These are phyloP conservation scores for Nannizziopsis arthrosporioides DNA, from an alignment of 2,329 filamentous ascomycete species.

Conservation along the genomic window DNA sequence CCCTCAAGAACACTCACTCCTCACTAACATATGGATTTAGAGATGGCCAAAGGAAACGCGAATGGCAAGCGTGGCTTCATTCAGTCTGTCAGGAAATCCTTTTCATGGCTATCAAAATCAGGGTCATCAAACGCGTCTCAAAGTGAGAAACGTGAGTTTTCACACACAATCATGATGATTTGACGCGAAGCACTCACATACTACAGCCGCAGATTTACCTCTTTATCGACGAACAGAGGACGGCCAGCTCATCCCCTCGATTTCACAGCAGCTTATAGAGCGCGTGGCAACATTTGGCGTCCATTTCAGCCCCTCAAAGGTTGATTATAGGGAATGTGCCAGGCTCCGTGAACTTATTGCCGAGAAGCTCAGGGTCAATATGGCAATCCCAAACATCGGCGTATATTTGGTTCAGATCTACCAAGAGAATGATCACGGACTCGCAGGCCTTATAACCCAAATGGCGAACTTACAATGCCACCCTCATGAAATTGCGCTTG, in stretches of 20 bases:
- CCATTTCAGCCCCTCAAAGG: neutral
- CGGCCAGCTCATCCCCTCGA: neutral
- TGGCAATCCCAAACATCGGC: slow-evolving; percentile 14
- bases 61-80: neutral
- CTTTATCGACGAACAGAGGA: neutral
- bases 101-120: neutral
- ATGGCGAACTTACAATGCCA: slow-evolving; percentile 7
- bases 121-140: neutral
- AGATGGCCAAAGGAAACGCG: neutral
- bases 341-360: slow-evolving; percentile 1
- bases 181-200: neutral
- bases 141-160: neutral
- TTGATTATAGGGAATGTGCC: slow-evolving; percentile 3
- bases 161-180: neutral
- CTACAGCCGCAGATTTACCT: neutral
- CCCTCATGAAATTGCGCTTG: slow-evolving; percentile 14
- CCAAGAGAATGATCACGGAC: slow-evolving; percentile 12
- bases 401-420: slow-evolving; percentile 9
- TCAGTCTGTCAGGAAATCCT: neutral
- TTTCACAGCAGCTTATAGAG: slow-evolving; percentile 2
- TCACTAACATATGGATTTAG: neutral
- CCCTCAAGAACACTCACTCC: neutral
- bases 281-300: neutral
- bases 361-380: slow-evolving; percentile 5
- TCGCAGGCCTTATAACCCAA: slow-evolving; percentile 13